Evolutionary conservation across 306 rosid genomes (phyloP).

Genomic region (Vigna hirtella): DNA sequence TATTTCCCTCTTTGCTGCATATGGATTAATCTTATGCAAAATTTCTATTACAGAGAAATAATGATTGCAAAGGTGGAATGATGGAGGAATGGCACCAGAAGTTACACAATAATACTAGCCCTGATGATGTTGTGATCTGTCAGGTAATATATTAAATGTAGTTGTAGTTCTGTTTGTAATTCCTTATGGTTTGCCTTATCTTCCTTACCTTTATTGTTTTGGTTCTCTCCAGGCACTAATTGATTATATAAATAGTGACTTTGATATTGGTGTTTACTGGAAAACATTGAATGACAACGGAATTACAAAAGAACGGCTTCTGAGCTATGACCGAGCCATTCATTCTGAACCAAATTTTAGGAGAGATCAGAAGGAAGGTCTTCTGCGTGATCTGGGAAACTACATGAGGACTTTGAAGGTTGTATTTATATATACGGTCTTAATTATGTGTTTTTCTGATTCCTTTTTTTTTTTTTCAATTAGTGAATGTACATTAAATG

Average conservation of each 20-base stretch:
- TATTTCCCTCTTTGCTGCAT: constrained; percentile 38
- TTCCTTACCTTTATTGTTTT: constrained; percentile 36
- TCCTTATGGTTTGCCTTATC: constrained; percentile 31
- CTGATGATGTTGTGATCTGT: constrained; percentile 96
- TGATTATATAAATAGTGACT: constrained; percentile 78
- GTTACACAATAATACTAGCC: constrained; percentile 98
- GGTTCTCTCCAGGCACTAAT: constrained; percentile 77
- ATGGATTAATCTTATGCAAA: constrained; percentile 40
- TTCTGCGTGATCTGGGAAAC: constrained; percentile 82
- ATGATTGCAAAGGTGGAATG: constrained; percentile 86
- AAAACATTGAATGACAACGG: constrained; percentile 90
- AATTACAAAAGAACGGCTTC: constrained; percentile 95
- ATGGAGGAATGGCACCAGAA: constrained; percentile 99
- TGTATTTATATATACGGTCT: constrained; percentile 44
- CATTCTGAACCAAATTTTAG: constrained; percentile 86
- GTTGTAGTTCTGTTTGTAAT: constrained; percentile 41
- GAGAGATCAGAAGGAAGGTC: constrained; percentile 84
- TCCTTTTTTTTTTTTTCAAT: not conserved
- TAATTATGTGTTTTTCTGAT: constrained; percentile 13
- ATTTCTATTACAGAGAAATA: constrained; percentile 69
- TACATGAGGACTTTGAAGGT: constrained; percentile 98
- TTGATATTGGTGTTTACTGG: constrained; percentile 86
- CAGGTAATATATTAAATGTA: constrained; percentile 64
- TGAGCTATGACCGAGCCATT: constrained; percentile 95
- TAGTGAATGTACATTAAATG: constrained; percentile 30